Evolutionary conservation across 164 flowering plant species (phyloP).

Genomic region (Vitis vinifera): ASM3070453v1 NC_081807.1:5876501-5877000

Average conservation of each 20-base stretch:
- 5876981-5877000: too few species aligned
- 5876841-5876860: not conserved
- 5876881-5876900: constrained; percentile 2
- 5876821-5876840: too few species aligned
- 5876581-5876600: constrained; percentile 21
- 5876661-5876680: constrained; percentile 13
- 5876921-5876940: too few species aligned
- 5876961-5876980: too few species aligned
- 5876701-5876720: constrained; percentile 22
- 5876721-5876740: not conserved
- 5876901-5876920: too few species aligned
- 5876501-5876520: constrained; percentile 14
- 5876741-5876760: not conserved
- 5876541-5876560: constrained; percentile 13
- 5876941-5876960: too few species aligned
- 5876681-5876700: constrained; percentile 11
- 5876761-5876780: too few species aligned
- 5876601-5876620: constrained; percentile 16
- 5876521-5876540: constrained; percentile 19
- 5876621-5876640: constrained; percentile 8
- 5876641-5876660: constrained; percentile 17
- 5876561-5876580: constrained; percentile 11
- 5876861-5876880: constrained; percentile 1
- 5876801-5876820: too few species aligned
- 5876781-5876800: too few species aligned